These are phyloP conservation scores for Rossbeevera mucosa DNA, from an alignment of 768 basidiomycete genomes.

Conservation along the genomic window DNA sequence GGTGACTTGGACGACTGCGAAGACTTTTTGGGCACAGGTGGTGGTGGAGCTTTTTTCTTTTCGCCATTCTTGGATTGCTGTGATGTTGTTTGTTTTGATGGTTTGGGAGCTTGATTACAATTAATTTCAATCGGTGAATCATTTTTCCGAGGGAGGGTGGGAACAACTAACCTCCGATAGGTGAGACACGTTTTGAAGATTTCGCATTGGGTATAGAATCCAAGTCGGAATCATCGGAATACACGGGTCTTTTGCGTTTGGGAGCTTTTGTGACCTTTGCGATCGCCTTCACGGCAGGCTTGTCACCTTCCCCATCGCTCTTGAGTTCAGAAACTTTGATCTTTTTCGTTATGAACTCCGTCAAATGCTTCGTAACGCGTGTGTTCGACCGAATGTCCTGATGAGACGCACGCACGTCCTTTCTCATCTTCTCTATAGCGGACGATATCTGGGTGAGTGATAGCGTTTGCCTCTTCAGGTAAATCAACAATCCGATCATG, in stretches of 20 bases:
- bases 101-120: slow-evolving; percentile 11
- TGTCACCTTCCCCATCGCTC: slow-evolving; percentile 31
- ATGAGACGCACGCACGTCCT: slow-evolving; percentile 34
- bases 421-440: slow-evolving; percentile 39
- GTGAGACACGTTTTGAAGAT: slow-evolving; percentile 2
- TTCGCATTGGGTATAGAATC: slow-evolving; percentile 17
- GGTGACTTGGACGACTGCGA: slow-evolving; percentile 9
- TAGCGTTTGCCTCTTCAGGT: slow-evolving; percentile 29
- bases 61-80: slow-evolving; percentile 3
- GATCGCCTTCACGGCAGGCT: slow-evolving; percentile 20
- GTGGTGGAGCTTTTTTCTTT: slow-evolving; percentile 4
- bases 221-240: slow-evolving; percentile 24
- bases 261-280: slow-evolving; percentile 9
- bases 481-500: slow-evolving; percentile 40
- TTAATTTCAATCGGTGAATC: neutral
- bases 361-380: slow-evolving; percentile 33
- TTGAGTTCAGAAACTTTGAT: slow-evolving; percentile 31
- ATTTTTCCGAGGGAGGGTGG: neutral
- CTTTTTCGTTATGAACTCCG: slow-evolving; percentile 28
- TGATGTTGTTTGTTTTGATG: slow-evolving; percentile 5
- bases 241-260: slow-evolving; percentile 26
- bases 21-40: neutral
- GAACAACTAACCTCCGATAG: slow-evolving; percentile 15
- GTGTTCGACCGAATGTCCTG: slow-evolving; percentile 39
- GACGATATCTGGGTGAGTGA: slow-evolving; percentile 40